Base-by-base conservation (phyloP, 169 alveolate species). In the Neospora caninum region DNA sequence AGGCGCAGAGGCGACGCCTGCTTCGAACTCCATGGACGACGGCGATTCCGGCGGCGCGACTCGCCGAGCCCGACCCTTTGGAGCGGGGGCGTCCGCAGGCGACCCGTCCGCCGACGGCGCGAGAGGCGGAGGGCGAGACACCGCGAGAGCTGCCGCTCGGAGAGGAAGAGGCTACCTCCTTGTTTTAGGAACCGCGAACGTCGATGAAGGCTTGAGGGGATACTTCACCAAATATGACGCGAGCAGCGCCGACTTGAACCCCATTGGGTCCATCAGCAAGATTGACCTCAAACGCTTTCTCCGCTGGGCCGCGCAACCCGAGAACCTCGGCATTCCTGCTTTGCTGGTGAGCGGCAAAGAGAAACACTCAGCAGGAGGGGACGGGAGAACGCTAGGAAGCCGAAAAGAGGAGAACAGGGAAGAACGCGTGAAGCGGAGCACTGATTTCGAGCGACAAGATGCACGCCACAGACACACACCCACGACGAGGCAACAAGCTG, bases 151-250 rank as follows among this genome's bases (percentile, higher is more conserved):
- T 1, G 16, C 42, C n/a, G 16, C 25, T 13, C 22, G 84, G n/a
- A 22, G 84, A 22, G 84, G 43, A 4, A 13, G 84, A 2, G 39
- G 49, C 29, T 91, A 36, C 84, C 92, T 92, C 67, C 80, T 92
- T 1, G 95, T 92, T 42, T 27, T 92, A 36, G 95, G 91, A 4
- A 70, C 94, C 31, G 98, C 97, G 39, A 97, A 97, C 80, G 97
- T 95, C 92, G 98, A 96, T 69, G 98, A 97, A 91, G 96, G 97
- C 53, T 88, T 97, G 91, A 94, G 97, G 0, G 98, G 98, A 0
- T 98, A 98, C 92, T 96, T 97, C 93, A 98, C 99, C 22, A 98
- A 98, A 89, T 98, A 98, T 95, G 99, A 98, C 95, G 98, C 99
- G 95, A 95, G 98, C 53, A 95, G 98, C 34, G 99, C 98, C 0